These are phyloP conservation scores for Phytophthora colocasiae DNA, from an alignment of 352 stramenopile genomes.

Conservation along the genomic window DNA sequence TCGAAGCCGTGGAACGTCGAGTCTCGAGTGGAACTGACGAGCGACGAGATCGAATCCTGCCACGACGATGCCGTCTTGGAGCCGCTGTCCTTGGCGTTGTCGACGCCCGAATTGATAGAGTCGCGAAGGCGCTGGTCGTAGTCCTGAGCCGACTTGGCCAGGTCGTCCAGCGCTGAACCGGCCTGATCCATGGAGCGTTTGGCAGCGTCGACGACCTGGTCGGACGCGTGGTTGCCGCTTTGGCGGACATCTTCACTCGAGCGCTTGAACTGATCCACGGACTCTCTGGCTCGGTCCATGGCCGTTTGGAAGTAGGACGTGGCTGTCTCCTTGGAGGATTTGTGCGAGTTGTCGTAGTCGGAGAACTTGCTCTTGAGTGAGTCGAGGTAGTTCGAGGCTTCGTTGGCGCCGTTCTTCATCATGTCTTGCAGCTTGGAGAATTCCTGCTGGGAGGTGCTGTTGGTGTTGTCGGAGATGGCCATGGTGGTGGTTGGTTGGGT, in stretches of 20 bases:
- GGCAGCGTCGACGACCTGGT: constrained; percentile 20
- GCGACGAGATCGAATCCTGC: constrained; percentile 37
- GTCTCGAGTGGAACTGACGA: constrained; percentile 40
- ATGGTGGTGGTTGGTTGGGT: constrained; percentile 29
- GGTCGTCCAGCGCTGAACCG: constrained; percentile 31
- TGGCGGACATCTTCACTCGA: constrained; percentile 15
- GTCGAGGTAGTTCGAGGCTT: constrained; percentile 42
- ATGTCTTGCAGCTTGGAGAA: constrained; percentile 45
- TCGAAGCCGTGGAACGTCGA: constrained; percentile 52
- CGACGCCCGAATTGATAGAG: constrained; percentile 27
- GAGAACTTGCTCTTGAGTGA: constrained; percentile 49
- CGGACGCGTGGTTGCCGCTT: constrained; percentile 25
- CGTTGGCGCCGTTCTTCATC: constrained; percentile 36
- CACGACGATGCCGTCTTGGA: constrained; percentile 22
- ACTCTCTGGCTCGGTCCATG: constrained; percentile 38
- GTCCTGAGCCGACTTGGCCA: constrained; percentile 28
- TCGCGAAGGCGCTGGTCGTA: constrained; percentile 28
- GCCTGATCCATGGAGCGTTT: constrained; percentile 44
- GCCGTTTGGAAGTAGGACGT: constrained; percentile 46
- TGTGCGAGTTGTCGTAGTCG: constrained; percentile 52
- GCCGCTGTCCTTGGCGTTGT: constrained; percentile 36
- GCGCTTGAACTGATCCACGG: constrained; percentile 33
- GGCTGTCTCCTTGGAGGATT: constrained; percentile 39
- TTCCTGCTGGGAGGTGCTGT: constrained; percentile 38
- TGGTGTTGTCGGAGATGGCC: constrained; percentile 32